Evolutionary conservation across 2,329 filamentous ascomycete species (phyloP).

Genomic region (Curvularia verruculosa): DNA sequence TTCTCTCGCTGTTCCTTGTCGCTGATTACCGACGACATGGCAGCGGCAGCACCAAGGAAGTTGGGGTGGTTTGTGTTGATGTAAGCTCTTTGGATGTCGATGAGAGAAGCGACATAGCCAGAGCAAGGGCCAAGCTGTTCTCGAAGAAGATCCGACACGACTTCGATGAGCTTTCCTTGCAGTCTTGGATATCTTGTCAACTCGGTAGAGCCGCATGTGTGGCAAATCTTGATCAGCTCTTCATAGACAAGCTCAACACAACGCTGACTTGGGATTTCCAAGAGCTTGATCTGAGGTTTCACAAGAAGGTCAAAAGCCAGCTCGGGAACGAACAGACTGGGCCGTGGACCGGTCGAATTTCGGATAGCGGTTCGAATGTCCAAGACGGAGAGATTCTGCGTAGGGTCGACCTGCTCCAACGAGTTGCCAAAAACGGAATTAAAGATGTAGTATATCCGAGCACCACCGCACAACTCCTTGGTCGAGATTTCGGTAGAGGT

Average conservation of each 20-base stretch:
- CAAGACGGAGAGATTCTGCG: conserved; percentile 88
- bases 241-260: conserved; percentile 99
- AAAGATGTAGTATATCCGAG: conserved; percentile 98
- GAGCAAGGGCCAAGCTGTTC: conserved; percentile 91
- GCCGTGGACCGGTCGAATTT: conserved; percentile 94
- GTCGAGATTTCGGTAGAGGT: conserved; percentile 98
- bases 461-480: conserved; percentile 93
- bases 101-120: conserved; percentile 91
- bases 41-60: conserved; percentile 93
- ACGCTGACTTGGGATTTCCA: conserved; percentile 92
- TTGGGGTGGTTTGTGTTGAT: conserved; percentile 99
- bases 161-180: conserved; percentile 96
- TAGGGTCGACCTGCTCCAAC: conserved; percentile 93
- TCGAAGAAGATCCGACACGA: conserved; percentile 91
- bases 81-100: conserved; percentile 95
- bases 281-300: conserved; percentile 96
- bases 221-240: conserved; percentile 98
- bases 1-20: conserved; percentile 95
- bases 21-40: conserved; percentile 95
- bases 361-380: conserved; percentile 97
- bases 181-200: conserved; percentile 88
- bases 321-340: conserved; percentile 95
- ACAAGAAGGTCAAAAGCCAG: conserved; percentile 97
- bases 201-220: conserved; percentile 96
- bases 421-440: conserved; percentile 98